A percentile compares a stretch with the other conserved stretches of the same genome.
phyloP scores from a whole-genome alignment of 2,329 filamentous ascomycete genomes.

The Basipetospora chlamydospora region DNA sequence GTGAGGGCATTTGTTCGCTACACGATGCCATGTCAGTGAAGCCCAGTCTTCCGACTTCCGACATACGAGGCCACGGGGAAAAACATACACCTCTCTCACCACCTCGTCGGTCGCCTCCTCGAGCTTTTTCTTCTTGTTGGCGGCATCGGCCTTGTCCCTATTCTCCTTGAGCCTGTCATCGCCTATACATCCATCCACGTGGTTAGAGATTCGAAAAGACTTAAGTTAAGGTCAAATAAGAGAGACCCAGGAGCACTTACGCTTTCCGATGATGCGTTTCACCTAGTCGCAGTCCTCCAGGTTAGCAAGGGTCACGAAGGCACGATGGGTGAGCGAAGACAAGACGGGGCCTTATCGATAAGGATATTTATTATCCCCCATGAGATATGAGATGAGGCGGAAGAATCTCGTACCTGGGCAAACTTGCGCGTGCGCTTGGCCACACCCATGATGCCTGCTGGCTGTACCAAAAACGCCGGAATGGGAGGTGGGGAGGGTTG shows the following conservation, averaged over 20 bases:
- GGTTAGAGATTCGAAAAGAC: not conserved
- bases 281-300: slow-evolving; percentile 26
- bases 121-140: slow-evolving; percentile 40
- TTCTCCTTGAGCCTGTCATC: slow-evolving; percentile 77
- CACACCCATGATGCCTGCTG: slow-evolving; percentile 54
- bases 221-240: not conserved
- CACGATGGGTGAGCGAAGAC: not conserved
- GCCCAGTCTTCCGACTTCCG: slow-evolving; percentile 5
- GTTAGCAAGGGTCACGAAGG: slow-evolving; percentile 6
- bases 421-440: slow-evolving; percentile 90
- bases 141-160: slow-evolving; percentile 47
- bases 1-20: slow-evolving; percentile 66
- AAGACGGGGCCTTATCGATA: slow-evolving; percentile 14
- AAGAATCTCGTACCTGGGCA: slow-evolving; percentile 36
- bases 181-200: slow-evolving; percentile 17
- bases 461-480: no score
- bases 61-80: slow-evolving; percentile 2
- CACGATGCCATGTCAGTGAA: not conserved
- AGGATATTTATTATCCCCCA: no score
- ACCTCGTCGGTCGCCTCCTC: slow-evolving; percentile 43
- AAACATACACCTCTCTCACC: slow-evolving; percentile 51
- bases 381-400: no score
- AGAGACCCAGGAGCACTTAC: slow-evolving; percentile 6
- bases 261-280: slow-evolving; percentile 70
- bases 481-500: no score